Evolutionary conservation across 164 flowering plant species (phyloP).

Genomic region (Nymphaea colorata): DNA sequence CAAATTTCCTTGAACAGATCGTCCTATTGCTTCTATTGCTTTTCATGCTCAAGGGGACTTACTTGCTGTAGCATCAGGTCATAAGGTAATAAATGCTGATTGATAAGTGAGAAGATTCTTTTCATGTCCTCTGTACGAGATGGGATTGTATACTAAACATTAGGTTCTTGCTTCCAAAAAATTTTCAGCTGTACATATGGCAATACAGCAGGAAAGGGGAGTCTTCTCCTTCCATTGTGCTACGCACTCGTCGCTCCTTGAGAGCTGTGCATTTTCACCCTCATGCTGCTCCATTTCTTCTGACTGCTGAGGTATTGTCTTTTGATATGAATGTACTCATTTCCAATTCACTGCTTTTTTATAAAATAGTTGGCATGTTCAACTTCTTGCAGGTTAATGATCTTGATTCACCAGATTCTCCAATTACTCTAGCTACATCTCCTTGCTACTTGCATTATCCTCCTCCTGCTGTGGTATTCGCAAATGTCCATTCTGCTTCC

Average conservation of each 20-base stretch:
- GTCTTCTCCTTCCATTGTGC: conserved; percentile 51
- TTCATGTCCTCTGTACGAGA: too few species aligned
- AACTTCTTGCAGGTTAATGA: conserved; percentile 64
- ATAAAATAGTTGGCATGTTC: conserved; percentile 2
- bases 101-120: not conserved
- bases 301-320: conserved; percentile 75
- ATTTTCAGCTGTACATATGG: conserved; percentile 73
- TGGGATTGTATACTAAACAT: too few species aligned
- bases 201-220: conserved; percentile 65
- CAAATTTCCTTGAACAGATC: conserved; percentile 31
- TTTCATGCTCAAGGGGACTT: conserved; percentile 91
- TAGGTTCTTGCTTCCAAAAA: not conserved
- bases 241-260: conserved; percentile 84
- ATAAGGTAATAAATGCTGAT: conserved; percentile 46
- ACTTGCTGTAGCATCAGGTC: conserved; percentile 97
- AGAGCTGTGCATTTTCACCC: conserved; percentile 99
- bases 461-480: conserved; percentile 70
- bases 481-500: conserved; percentile 45
- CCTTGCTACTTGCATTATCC: conserved; percentile 73
- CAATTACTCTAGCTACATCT: conserved; percentile 78
- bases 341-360: not conserved
- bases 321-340: not conserved
- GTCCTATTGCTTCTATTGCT: conserved; percentile 96
- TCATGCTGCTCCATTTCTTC: conserved; percentile 75
- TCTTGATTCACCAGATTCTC: conserved; percentile 74